These are phyloP conservation scores for Colletotrichum orchidophilum DNA, from an alignment of 2,329 filamentous ascomycete genomes.

Conservation along the genomic window DNA sequence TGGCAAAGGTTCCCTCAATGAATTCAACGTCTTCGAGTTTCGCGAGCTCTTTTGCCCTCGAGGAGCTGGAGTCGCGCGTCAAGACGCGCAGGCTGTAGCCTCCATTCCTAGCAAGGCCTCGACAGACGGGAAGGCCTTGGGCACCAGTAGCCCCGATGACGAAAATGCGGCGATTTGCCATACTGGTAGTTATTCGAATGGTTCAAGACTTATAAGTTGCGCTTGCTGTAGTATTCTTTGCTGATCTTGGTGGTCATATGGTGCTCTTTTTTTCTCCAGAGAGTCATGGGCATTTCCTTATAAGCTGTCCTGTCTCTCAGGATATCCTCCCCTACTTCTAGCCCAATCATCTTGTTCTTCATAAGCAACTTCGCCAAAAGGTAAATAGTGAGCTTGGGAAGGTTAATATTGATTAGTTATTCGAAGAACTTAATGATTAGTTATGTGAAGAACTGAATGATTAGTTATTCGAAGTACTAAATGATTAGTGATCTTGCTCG, in stretches of 20 bases:
- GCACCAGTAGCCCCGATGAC: constrained; percentile 62
- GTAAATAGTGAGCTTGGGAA: not conserved
- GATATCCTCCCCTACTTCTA: not conserved
- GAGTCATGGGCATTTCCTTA: not conserved
- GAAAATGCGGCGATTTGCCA: constrained; percentile 39
- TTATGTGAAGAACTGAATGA: no score
- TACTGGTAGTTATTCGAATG: not conserved
- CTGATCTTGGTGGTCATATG: not conserved
- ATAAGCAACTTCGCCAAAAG: not conserved
- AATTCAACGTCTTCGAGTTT: constrained; percentile 54
- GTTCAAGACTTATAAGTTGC: not conserved
- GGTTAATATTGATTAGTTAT: not conserved
- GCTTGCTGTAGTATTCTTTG: not conserved
- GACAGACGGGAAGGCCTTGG: constrained; percentile 58
- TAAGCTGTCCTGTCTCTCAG: not conserved
- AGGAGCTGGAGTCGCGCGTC: constrained; percentile 54
- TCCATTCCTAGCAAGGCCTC: constrained; percentile 50
- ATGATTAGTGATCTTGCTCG: not conserved
- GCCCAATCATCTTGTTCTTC: not conserved
- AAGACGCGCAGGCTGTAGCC: constrained; percentile 56
- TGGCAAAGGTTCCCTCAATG: constrained; percentile 57
- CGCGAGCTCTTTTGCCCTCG: constrained; percentile 52
- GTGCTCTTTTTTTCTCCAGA: not conserved
- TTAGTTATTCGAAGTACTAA: not conserved
- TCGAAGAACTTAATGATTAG: not conserved